Percentiles rank a stretch among this genome's conserved stretches.
Evolutionary conservation across 768 basidiomycete species (phyloP).

Genomic region (Suillus ampliporus): DNA sequence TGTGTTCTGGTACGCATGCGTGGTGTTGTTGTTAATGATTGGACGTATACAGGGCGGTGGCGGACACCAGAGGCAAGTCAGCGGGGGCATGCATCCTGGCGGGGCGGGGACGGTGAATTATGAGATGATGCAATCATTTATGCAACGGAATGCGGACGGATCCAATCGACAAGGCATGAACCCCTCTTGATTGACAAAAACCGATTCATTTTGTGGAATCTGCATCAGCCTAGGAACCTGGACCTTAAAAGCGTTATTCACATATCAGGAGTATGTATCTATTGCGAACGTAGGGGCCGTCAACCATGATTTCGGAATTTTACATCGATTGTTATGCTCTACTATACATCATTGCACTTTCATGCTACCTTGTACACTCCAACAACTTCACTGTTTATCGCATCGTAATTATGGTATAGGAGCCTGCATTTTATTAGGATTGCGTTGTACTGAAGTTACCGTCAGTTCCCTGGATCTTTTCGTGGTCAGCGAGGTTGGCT

Average conservation of each 20-base stretch:
- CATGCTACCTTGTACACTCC: constrained; percentile 7
- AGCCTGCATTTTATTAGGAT: constrained; percentile 20
- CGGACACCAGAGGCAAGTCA: constrained; percentile 15
- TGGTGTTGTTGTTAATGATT: constrained; percentile 2
- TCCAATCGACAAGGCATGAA: constrained; percentile 27
- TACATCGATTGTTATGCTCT: constrained; percentile 4
- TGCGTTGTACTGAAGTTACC: constrained; percentile 58
- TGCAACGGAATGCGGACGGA: constrained; percentile 45
- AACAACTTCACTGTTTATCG: not conserved
- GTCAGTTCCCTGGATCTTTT: constrained; percentile 83
- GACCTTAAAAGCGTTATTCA: not conserved
- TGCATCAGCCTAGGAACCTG: not conserved
- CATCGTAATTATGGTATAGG: constrained; percentile 5
- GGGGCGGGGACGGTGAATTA: constrained; percentile 36
- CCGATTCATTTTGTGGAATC: not conserved
- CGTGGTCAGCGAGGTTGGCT: constrained; percentile 87
- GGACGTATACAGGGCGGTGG: constrained; percentile 19
- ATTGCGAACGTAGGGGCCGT: not conserved
- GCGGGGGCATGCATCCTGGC: constrained; percentile 29
- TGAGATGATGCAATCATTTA: constrained; percentile 54
- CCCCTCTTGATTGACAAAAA: constrained; percentile 16
- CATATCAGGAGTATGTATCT: no score
- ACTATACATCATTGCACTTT: constrained; percentile 5
- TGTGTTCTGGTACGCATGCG: not conserved
- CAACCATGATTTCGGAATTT: not conserved